phyloP scores from a whole-genome alignment of 1,139 yeast genomes.

The Geotrichum restrictum region DNA sequence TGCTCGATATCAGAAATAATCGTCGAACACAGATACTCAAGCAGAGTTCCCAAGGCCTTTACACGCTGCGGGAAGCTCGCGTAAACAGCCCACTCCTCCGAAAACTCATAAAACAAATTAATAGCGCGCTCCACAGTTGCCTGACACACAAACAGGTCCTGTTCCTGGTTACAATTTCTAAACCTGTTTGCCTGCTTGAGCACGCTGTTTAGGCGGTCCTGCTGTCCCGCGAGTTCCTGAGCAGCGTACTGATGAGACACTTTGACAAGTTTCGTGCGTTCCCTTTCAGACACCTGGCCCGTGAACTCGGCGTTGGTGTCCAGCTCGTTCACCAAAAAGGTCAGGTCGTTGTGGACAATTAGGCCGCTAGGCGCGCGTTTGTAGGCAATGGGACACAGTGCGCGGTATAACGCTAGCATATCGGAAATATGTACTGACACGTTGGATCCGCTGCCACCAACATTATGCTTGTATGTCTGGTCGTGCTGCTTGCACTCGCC shows the following conservation, averaged over 20 bases:
- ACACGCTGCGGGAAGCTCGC: constrained; percentile 29
- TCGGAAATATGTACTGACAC: constrained; percentile 27
- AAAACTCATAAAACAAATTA: constrained; percentile 23
- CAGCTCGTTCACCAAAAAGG: constrained; percentile 17
- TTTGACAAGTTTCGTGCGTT: constrained; percentile 4
- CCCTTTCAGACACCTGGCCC: neutral
- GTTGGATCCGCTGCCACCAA: neutral
- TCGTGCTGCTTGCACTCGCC: constrained; percentile 10
- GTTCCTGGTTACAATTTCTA: constrained; percentile 26
- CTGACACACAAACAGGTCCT: constrained; percentile 27
- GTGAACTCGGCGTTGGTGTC: constrained; percentile 6
- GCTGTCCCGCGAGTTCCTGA: constrained; percentile 6
- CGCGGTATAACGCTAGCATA: constrained; percentile 31
- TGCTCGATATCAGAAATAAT: constrained; percentile 31
- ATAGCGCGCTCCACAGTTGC: constrained; percentile 27
- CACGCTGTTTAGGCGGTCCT: constrained; percentile 13
- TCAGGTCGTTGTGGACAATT: constrained; percentile 30
- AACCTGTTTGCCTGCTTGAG: constrained; percentile 26
- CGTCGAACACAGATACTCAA: constrained; percentile 32
- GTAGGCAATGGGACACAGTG: constrained; percentile 30
- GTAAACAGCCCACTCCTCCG: constrained; percentile 26
- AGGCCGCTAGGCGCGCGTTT: constrained; percentile 23
- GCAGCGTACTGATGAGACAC: constrained; percentile 1
- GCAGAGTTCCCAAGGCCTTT: constrained; percentile 31
- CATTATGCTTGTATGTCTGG: neutral